These are phyloP conservation scores for Didymella arachidicola DNA, from an alignment of 2,329 filamentous ascomycete species.

Conservation along the genomic window DNA sequence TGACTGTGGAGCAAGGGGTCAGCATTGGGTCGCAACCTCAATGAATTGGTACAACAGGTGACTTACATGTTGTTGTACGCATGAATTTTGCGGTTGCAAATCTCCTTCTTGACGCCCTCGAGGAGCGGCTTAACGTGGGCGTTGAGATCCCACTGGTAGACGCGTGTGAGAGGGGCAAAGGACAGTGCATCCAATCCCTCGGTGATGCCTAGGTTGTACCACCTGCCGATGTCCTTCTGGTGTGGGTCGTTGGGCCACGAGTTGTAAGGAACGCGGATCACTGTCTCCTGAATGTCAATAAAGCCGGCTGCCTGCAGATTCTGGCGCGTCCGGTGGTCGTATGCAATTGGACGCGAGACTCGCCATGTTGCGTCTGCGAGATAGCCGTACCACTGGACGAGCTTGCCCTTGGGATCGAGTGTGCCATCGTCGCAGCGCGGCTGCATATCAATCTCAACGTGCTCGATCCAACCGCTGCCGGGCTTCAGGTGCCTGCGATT, in stretches of 20 bases:
- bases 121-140: slow-evolving; percentile 69
- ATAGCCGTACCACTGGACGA: slow-evolving; percentile 74
- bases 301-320: slow-evolving; percentile 77
- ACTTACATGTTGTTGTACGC: slow-evolving; percentile 81
- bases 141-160: slow-evolving; percentile 66
- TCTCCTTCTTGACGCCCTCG: slow-evolving; percentile 70
- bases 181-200: slow-evolving; percentile 77
- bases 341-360: slow-evolving; percentile 70
- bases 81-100: slow-evolving; percentile 72
- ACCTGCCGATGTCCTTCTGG: slow-evolving; percentile 74
- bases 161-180: slow-evolving; percentile 74
- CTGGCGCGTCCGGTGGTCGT: slow-evolving; percentile 67
- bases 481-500: slow-evolving; percentile 75
- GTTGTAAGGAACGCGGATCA: slow-evolving; percentile 75
- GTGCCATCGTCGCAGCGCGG: slow-evolving; percentile 75
- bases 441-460: slow-evolving; percentile 86
- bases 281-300: slow-evolving; percentile 75
- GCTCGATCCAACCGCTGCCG: slow-evolving; percentile 78
- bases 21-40: slow-evolving; percentile 35
- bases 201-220: slow-evolving; percentile 82
- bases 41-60: slow-evolving; percentile 36
- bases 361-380: slow-evolving; percentile 73
- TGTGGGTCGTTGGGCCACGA: slow-evolving; percentile 72
- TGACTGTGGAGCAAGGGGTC: slow-evolving; percentile 51
- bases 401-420: slow-evolving; percentile 63